Evolutionary conservation across 2,329 filamentous ascomycete species (phyloP), one percentile per base, ranked within the genome.

Genomic region (Coniella vitis): DNA sequence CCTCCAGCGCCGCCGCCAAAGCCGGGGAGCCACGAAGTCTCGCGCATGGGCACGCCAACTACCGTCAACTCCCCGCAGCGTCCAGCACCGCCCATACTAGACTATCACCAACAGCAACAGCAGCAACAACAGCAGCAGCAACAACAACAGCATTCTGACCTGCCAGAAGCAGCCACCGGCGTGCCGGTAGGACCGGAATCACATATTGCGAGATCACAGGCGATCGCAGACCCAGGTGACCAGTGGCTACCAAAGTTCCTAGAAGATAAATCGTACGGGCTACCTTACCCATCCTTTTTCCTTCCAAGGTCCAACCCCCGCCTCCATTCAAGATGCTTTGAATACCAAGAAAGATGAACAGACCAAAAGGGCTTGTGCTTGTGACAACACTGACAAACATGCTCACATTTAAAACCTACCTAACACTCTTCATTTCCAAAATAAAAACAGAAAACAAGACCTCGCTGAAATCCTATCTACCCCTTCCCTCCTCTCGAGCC

Each of bases 161-260:
- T 56, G 10, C 52, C 57, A 1, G 63, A 60, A 20, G 55, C 58
- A 29, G 55, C 56, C 32, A 10, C 25, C 25, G 53, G 52, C 2
- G 21, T 54, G 14, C 49, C 58, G 2, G 52, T 54, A 3, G 61
- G 62, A 29, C 56, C 61, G 7, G 62, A 63, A 16, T 43, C 55
- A 7, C 54, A 56, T 19, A 46, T 59, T 13, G 51, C 55, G 37
- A 55, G 61, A n/a, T 61, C 66, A 35, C 64, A 69, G 14, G 60
- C 64, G 2, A 67, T 73, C 36, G 68, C 73, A 3, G 81, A 84
- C 56, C 79, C 79, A 0, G 80, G 83, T 17, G 81, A 86, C 45
- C 78, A 83, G 54, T 95, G 90, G 90, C 73, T 95, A 3, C 90
- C 90, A 1, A 77, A 79, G 52, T 70, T 81, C 12, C 69, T 96